Conservation (phyloP, 345 rosid genomes). For the Euphorbia peplus region DNA sequence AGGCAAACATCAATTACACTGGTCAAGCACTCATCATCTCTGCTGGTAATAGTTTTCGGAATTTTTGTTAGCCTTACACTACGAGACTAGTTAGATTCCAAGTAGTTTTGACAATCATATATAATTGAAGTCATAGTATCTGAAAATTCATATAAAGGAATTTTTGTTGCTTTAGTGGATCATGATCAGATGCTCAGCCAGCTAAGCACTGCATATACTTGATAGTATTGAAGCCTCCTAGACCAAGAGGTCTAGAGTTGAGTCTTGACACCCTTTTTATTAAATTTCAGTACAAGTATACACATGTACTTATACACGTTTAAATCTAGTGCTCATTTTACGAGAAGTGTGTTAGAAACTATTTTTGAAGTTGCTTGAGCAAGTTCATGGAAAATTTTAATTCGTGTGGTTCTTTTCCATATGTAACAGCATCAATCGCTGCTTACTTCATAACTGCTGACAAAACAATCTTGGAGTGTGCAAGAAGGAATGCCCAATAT, state of each 20-base stretch:
- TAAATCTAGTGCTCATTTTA: too few species aligned
- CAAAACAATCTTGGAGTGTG: constrained; percentile 53
- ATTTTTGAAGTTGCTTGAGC: neutral
- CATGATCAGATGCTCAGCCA: neutral
- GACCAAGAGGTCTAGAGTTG: too few species aligned
- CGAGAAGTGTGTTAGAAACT: neutral
- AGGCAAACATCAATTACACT: constrained; percentile 65
- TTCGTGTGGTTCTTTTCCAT: neutral
- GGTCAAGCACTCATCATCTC: constrained; percentile 70
- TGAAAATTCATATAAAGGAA: neutral
- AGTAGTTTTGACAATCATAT: neutral
- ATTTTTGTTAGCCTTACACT: neutral
- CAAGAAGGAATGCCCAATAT: constrained; percentile 46
- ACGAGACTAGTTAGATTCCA: neutral
- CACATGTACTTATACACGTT: too few species aligned
- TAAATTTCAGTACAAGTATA: neutral
- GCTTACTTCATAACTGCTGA: constrained; percentile 61
- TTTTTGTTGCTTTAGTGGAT: neutral
- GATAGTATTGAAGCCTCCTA: neutral
- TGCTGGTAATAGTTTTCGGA: constrained; percentile 35
- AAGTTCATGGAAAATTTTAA: neutral
- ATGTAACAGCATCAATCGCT: constrained; percentile 50
- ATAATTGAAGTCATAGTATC: neutral
- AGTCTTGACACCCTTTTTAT: too few species aligned
- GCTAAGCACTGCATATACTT: neutral